These are phyloP conservation scores for Euphrasia arctica DNA, from an alignment of 305 asterid genomes.

Conservation along the genomic window DNA sequence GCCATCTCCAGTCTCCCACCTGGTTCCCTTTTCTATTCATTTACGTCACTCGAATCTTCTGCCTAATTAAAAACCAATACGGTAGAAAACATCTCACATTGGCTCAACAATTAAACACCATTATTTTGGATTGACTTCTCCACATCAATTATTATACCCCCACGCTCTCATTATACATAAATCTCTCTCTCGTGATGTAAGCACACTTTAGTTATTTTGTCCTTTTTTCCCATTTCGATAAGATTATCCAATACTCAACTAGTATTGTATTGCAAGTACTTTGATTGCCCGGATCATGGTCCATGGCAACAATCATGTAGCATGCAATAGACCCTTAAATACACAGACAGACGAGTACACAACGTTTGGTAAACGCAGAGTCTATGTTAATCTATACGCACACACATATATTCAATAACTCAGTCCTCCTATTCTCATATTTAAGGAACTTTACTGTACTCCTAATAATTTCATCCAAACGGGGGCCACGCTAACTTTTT, in stretches of 20 bases:
- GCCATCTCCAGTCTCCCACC: constrained; percentile 22
- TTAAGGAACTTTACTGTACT: constrained; percentile 47
- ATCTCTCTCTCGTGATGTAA: constrained; percentile 24
- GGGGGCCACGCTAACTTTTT: constrained; percentile 43
- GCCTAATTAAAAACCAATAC: constrained; percentile 28
- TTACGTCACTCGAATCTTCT: constrained; percentile 29
- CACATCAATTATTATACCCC: background rate
- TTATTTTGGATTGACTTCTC: constrained; percentile 31
- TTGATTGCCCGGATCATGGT: constrained; percentile 23
- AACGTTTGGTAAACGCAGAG: constrained; percentile 22
- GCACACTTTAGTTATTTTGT: constrained; percentile 22
- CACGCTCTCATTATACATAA: background rate
- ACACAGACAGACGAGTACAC: constrained; percentile 21
- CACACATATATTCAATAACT: constrained; percentile 39
- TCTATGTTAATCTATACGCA: constrained; percentile 23
- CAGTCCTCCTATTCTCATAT: constrained; percentile 36
- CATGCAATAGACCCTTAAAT: constrained; percentile 25
- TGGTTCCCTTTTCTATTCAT: constrained; percentile 29
- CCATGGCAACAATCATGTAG: constrained; percentile 31
- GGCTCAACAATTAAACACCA: constrained; percentile 34
- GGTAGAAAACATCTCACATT: constrained; percentile 28
- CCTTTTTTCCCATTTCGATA: constrained; percentile 1
- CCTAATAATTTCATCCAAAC: constrained; percentile 26
- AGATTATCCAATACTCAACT: constrained; percentile 35
- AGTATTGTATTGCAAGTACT: constrained; percentile 16